These are phyloP conservation scores for Neurospora crassa DNA, from an alignment of 2,329 filamentous ascomycete genomes.

Conservation along the genomic window DNA sequence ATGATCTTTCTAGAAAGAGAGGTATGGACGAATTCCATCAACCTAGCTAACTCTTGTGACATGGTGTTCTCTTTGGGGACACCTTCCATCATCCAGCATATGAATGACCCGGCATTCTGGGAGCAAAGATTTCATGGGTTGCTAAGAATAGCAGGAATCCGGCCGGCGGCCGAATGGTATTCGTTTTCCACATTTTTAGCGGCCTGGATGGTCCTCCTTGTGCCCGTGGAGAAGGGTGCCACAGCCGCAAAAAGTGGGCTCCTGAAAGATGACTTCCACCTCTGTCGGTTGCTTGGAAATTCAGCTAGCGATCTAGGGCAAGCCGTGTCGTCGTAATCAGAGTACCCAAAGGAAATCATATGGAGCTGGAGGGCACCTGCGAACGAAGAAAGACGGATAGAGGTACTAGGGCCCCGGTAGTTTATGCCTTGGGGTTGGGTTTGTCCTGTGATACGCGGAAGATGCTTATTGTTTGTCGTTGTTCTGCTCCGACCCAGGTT, in stretches of 20 bases:
- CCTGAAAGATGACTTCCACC: background rate
- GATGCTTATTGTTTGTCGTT: background rate
- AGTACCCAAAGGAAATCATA: background rate
- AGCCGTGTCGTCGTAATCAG: background rate
- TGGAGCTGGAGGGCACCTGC: background rate
- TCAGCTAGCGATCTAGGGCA: background rate
- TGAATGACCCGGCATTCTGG: background rate
- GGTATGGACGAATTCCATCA: background rate
- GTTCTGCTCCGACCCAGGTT: background rate
- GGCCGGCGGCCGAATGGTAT: background rate
- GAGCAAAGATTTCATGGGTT: background rate
- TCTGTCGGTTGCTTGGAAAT: background rate
- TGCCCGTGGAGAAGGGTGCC: background rate
- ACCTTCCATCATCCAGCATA: background rate
- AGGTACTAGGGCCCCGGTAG: background rate
- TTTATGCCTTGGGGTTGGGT: background rate
- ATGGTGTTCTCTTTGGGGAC: background rate
- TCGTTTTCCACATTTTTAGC: background rate
- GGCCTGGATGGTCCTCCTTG: background rate
- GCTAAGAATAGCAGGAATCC: background rate
- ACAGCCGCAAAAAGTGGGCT: slow-evolving; percentile 10
- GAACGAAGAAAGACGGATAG: background rate
- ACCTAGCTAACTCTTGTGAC: background rate
- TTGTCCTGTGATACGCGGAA: background rate
- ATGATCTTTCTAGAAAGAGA: background rate